Evolutionary conservation across 495 filamentous ascomycete species (phyloP), one percentile per base, ranked within the genome.

Genomic region (Hyaloscypha variabilis): DNA sequence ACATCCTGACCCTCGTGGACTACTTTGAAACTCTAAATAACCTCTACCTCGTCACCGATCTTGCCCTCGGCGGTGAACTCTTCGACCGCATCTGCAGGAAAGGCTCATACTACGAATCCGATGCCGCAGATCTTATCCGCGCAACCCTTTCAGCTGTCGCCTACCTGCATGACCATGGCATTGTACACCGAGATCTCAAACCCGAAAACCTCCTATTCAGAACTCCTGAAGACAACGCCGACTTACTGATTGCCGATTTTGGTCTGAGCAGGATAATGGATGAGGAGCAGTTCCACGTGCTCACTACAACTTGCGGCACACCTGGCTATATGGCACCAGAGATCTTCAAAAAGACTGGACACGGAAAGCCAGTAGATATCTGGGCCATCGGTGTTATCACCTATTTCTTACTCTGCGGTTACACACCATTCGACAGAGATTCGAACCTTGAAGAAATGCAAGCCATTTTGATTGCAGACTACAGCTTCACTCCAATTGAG

Each of bases 11-110:
- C 21, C 82, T 99, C 62, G 95, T 98, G 69, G 95, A 99, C 78
- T 99, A 99, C 76, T 99, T 99, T 73, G 95, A 99, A 80, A 99
- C 95, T 8, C 95, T 97, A 92, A 98, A 99, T 78, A 98, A 99
- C 76, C 83, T 99, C 58, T 99, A 99, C 77, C 86, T 99, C 36
- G 96, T 99, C 46, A 98, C 96, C 28, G 95, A 99, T 71, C 91
- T 99, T 46, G 95, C 95, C 13, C 87, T 98, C 25, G 95, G 95
- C 63, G 95, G 95, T 58, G 95, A 99, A 77, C 88, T 99, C 11
- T 99, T 99, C 73, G 95, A 99, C 74, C 92, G 95, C 64, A 99
- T 99, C 75, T 99, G 95, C 74, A 90, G 95, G 62, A 98, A 99
- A 82, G 95, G 95, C 69, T 93, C 88, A 68, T 99, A 99, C 82